Conservation (phyloP, 192 early-diverging fungal species). For the Coemansia sp. region DNA sequence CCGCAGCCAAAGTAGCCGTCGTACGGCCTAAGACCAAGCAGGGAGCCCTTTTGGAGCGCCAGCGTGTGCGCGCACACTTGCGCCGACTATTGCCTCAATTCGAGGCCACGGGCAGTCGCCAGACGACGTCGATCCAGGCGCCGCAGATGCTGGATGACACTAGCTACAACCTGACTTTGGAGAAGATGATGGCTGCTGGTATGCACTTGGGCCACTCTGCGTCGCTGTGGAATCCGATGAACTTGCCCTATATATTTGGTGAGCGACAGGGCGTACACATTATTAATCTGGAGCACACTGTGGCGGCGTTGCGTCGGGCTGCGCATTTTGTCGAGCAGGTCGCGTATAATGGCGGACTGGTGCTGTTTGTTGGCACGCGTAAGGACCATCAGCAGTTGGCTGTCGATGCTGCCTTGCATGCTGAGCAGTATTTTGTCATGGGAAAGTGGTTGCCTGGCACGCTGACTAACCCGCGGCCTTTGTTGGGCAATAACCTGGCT, state of each 20-base stretch:
- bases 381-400: slow-evolving; percentile 66
- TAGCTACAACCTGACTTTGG: slow-evolving; percentile 60
- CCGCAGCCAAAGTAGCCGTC: not conserved
- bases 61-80: slow-evolving; percentile 18
- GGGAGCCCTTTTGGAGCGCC: not conserved
- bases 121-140: not conserved
- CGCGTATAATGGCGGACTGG: slow-evolving; percentile 73
- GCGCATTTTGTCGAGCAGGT: slow-evolving; percentile 71
- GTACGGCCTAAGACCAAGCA: slow-evolving; percentile 8
- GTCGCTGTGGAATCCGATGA: slow-evolving; percentile 75
- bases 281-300: slow-evolving; percentile 92
- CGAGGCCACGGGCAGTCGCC: slow-evolving; percentile 11
- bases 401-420: slow-evolving; percentile 76
- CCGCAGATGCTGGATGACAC: slow-evolving; percentile 17
- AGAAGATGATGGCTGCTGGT: slow-evolving; percentile 74
- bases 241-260: slow-evolving; percentile 87
- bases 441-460: slow-evolving; percentile 86
- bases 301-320: slow-evolving; percentile 81
- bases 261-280: slow-evolving; percentile 86
- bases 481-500: slow-evolving; percentile 14
- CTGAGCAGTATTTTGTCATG: slow-evolving; percentile 77
- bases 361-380: slow-evolving; percentile 85
- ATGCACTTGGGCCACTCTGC: slow-evolving; percentile 88
- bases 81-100: slow-evolving; percentile 22
- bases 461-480: slow-evolving; percentile 72